Conservation (phyloP, 2,329 filamentous ascomycete genomes). For the Xylariaceae sp. region DNA sequence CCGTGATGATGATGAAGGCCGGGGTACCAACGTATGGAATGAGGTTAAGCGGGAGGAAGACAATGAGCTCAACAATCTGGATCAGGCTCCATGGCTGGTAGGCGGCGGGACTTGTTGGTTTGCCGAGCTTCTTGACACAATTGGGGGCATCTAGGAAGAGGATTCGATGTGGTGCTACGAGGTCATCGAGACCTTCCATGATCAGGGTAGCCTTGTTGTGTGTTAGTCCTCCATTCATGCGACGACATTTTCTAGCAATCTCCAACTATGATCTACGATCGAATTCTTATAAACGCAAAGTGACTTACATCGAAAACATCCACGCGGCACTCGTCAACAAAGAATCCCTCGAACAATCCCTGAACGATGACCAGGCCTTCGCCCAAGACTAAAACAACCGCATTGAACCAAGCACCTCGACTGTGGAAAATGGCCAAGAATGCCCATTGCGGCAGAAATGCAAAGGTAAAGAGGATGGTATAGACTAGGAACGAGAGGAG, state of each 20-base stretch:
- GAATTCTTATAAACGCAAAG: not conserved
- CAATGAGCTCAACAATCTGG: conserved; percentile 84
- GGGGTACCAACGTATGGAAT: conserved; percentile 82
- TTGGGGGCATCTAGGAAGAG: conserved; percentile 69
- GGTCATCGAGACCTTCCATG: conserved; percentile 68
- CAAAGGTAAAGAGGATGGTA: conserved; percentile 81
- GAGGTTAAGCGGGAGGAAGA: conserved; percentile 82
- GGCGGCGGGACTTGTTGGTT: conserved; percentile 73
- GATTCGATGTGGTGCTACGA: conserved; percentile 68
- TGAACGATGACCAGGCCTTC: conserved; percentile 73
- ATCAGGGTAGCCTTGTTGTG: conserved; percentile 67
- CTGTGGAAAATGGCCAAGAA: conserved; percentile 90
- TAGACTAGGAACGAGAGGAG: conserved; percentile 84
- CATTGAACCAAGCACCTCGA: conserved; percentile 85
- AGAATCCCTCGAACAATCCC: conserved; percentile 76
- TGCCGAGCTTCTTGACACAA: conserved; percentile 79
- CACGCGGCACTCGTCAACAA: conserved; percentile 77
- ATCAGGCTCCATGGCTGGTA: conserved; percentile 88
- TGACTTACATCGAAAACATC: conserved; percentile 78
- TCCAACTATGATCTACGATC: not conserved
- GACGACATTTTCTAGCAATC: not conserved
- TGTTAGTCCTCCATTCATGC: conserved; percentile 21
- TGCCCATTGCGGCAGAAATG: conserved; percentile 86
- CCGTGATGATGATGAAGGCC: conserved; percentile 85
- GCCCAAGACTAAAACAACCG: conserved; percentile 83